Base-by-base conservation (phyloP, 805 yeast species). In the Cyberlindnera sargentensis region DNA sequence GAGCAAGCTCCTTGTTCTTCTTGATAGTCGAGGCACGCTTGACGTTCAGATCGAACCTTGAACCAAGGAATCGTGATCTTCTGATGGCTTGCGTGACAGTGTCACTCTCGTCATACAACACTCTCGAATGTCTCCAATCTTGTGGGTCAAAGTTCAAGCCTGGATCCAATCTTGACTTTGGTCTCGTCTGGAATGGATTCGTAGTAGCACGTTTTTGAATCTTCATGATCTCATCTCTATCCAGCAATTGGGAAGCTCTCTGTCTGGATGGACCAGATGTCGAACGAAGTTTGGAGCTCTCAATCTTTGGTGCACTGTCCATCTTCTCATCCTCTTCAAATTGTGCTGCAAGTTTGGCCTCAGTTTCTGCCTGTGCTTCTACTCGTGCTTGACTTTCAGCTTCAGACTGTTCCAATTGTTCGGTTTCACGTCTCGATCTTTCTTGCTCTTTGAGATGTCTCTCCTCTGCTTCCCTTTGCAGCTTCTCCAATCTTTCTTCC, bases 41-140 rank as follows among this genome's bases (percentile, higher is more conserved):
- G 42, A 60, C 44, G 37, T 58, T 58, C 34, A 65, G 46, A 48
- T 68, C 69, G 44, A 62, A 68, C 36, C 51, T 58, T 7, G 73
- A 69, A 7, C 73, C 73, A 31, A 69, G 57, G 47, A 69, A 69
- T 43, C 62, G 66, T 1, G 73, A 68, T 58, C 73, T 63, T 58
- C 73, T 63, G 30, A 69, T 66, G 15, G 73, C 70, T 41, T 68
- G 68, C 31, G 66, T 55, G 40, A 69, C 65, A 24, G 53, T 60
- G 26, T 56, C 56, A 27, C 53, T 45, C 6, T 52, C 59, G 23
- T 50, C 58, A 20, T 54, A 49, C 10, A 45, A 41, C n/a, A 48
- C 38, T 36, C 47, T 48, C 24, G 50, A 35, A 31, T 49, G 40
- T 39, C 47, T 41, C 52, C 56, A 43, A 38, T 53, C 51, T n/a